phyloP scores from a whole-genome alignment of 164 flowering plant genomes.

The Brasenia schreberi region DNA sequence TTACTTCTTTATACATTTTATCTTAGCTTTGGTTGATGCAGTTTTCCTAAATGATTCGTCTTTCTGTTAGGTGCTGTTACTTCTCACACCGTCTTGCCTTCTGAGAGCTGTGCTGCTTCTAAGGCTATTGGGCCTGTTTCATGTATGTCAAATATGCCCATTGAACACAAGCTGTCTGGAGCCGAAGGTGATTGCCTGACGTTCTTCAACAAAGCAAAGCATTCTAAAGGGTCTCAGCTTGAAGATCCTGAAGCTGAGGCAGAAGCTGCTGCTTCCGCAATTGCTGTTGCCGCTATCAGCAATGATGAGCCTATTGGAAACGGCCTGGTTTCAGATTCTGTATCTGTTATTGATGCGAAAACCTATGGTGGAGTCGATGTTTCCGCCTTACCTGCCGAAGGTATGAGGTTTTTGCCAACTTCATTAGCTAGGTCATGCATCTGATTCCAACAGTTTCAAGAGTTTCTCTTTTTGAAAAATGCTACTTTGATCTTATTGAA shows the following conservation, averaged over 20 bases:
- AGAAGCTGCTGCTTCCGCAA: constrained; percentile 90
- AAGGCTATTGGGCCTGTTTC: constrained; percentile 53
- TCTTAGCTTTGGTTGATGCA: neutral
- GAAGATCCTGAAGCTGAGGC: constrained; percentile 79
- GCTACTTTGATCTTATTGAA: constrained; percentile 15
- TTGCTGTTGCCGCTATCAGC: constrained; percentile 88
- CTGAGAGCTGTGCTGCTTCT: constrained; percentile 38
- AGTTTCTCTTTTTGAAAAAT: too few relatives aligned
- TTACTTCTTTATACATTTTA: neutral
- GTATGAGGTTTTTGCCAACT: neutral
- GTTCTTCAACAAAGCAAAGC: constrained; percentile 51
- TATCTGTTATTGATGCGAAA: constrained; percentile 40
- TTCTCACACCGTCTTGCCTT: constrained; percentile 69
- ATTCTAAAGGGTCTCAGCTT: constrained; percentile 32
- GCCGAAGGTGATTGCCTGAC: constrained; percentile 33
- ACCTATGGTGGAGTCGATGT: constrained; percentile 34
- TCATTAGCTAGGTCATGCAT: neutral
- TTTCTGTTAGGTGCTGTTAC: constrained; percentile 76
- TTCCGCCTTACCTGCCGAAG: constrained; percentile 29
- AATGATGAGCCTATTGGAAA: constrained; percentile 56
- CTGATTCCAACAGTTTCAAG: neutral
- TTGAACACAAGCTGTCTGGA: constrained; percentile 31
- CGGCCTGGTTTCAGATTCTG: constrained; percentile 28
- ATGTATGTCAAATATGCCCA: constrained; percentile 28
- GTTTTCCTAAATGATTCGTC: neutral